phyloP scores from a whole-genome alignment of 495 filamentous ascomycete species.

The Xylaria longipes region DNA sequence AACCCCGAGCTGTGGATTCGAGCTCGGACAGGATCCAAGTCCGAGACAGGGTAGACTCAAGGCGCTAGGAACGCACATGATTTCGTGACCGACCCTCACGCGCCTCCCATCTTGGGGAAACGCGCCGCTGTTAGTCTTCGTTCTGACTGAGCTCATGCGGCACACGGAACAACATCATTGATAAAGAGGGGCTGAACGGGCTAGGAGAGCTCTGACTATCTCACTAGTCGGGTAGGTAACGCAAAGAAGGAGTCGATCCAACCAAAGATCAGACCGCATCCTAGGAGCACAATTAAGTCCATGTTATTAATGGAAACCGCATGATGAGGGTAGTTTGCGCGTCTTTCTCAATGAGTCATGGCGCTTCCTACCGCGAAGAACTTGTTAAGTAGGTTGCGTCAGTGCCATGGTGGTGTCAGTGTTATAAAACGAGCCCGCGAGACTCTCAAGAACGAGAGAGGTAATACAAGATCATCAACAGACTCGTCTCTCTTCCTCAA shows the following conservation, averaged over 20 bases:
- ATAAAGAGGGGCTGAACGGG: not conserved
- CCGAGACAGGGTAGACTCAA: not conserved
- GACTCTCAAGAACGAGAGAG: not conserved
- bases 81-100: conserved; percentile 5
- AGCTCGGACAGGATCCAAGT: conserved; percentile 13
- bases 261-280: not conserved
- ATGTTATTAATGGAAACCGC: not conserved
- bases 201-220: not conserved
- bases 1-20: not conserved
- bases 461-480: not conserved
- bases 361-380: not conserved
- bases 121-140: not conserved
- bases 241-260: not conserved
- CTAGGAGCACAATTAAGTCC: not conserved
- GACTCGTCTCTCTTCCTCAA: not conserved
- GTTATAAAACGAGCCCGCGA: not conserved
- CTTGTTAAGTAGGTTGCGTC: too few species aligned
- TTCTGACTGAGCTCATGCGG: not conserved
- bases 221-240: not conserved
- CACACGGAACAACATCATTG: not conserved
- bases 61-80: conserved; percentile 1
- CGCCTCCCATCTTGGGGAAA: not conserved
- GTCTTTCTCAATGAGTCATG: conserved; percentile 10
- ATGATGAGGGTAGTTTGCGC: not conserved
- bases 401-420: too few species aligned